Conservation (phyloP, 1,284 basidiomycete species). For the Cryptococcus floricola region DNA sequence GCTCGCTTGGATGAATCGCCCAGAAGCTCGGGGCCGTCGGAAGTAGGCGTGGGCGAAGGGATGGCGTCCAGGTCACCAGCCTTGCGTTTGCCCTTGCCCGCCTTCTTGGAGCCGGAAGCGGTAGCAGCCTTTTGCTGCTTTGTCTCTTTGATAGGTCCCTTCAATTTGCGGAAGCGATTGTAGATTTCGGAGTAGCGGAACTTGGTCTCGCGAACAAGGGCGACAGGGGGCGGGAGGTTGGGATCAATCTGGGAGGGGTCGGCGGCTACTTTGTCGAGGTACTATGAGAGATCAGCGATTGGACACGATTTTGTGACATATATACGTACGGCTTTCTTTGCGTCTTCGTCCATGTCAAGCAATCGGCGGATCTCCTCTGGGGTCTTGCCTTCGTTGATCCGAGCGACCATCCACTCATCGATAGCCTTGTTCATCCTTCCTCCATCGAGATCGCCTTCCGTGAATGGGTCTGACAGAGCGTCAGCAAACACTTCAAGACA, state of each 20-base stretch:
- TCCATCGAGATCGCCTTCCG: conserved; percentile 32
- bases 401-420: conserved; percentile 42
- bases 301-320: neutral
- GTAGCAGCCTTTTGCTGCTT: conserved; percentile 21
- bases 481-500: neutral
- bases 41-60: too few relatives aligned
- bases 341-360: conserved; percentile 37
- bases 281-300: conserved; percentile 14
- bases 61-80: neutral
- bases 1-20: too few relatives aligned
- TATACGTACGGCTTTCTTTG: conserved; percentile 29
- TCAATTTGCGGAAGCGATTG: conserved; percentile 45
- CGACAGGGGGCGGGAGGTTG: conserved; percentile 38
- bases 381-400: conserved; percentile 38
- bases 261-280: conserved; percentile 30
- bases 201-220: conserved; percentile 25
- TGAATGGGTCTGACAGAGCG: conserved; percentile 33
- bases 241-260: conserved; percentile 32
- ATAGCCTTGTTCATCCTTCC: conserved; percentile 41
- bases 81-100: neutral
- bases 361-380: conserved; percentile 38
- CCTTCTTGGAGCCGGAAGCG: neutral
- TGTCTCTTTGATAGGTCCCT: conserved; percentile 40
- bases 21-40: too few relatives aligned
- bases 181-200: conserved; percentile 49